Evolutionary conservation across 2,329 filamentous ascomycete genomes (phyloP), one percentile per base, ranked within the genome.

Genomic region (Exophiala dermatitidis): DNA sequence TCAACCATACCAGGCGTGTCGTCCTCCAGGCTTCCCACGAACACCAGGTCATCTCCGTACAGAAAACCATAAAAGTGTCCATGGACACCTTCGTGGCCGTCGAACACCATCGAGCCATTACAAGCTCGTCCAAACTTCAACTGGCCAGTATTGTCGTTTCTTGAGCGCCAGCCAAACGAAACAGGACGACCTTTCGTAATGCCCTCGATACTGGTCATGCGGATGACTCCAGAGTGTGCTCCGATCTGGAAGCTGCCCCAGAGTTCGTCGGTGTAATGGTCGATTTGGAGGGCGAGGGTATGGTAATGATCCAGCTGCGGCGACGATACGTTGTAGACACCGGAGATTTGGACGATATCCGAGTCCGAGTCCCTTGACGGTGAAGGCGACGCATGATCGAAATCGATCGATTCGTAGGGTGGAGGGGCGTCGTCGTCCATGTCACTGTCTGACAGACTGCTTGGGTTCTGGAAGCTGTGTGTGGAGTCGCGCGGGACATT

Each of bases 81-180:
- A 8, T 32, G n/a, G 10, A 60, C 36, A 29, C 34, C 36, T 3
- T 53, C 58, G 12, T 28, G 31, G 10, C 54, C 45, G 26, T 60
- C 51, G 43, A 60, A 60, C 26, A 52, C 44, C 6, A 60, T 42
- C n/a, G 29, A 31, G 19, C 58, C 58, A 46, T 58, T 45, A 33
- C 55, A 60, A 2, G 52, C 58, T 12, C 52, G 56, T 3, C 55
- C 55, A 31, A 60, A 60, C 8, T 26, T 52, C 38, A 55, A 29
- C 5, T 29, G 9, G 8, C 55, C 55, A 10, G 45, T 53, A 2
- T 50, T 32, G 1, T 38, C 30, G 44, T 60, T 50, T 31, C 49
- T 49, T 2, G 49, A 44, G 33, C 55, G 42, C 58, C 58, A 58
- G 5, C 46, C 49, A 33, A 60, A 56, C 3, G 55, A 56, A n/a